Percentiles rank a stretch among this genome's conserved stretches.
Conservation (phyloP, 345 rosid genomes). For the Bruguiera sexangula region DNA sequence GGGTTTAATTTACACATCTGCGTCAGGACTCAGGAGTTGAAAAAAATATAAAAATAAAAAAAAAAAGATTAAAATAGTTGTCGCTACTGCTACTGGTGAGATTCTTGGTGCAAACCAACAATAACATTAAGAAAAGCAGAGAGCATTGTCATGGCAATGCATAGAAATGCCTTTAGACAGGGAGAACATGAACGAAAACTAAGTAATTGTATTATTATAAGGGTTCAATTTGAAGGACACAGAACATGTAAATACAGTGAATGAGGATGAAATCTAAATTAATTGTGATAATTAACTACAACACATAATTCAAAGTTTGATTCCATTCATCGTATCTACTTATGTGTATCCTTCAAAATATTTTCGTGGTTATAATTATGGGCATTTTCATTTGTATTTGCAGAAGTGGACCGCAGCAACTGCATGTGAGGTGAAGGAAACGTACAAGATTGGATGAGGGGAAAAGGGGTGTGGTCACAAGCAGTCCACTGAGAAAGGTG, state of each 20-base stretch:
- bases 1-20: slow-evolving; percentile 1
- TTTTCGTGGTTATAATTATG: background rate
- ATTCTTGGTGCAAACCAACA: slow-evolving; percentile 24
- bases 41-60: too few relatives aligned
- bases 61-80: background rate
- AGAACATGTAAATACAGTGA: too few relatives aligned
- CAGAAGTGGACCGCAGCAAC: slow-evolving; percentile 16
- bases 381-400: slow-evolving; percentile 1
- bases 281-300: too few relatives aligned
- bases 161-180: slow-evolving; percentile 6
- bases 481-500: slow-evolving; percentile 18
- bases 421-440: slow-evolving; percentile 35
- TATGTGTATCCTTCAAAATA: too few relatives aligned
- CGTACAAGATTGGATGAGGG: slow-evolving; percentile 14
- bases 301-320: too few relatives aligned
- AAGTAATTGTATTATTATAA: too few relatives aligned
- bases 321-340: too few relatives aligned
- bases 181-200: slow-evolving; percentile 13
- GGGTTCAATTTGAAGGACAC: too few relatives aligned
- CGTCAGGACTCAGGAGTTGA: background rate
- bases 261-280: too few relatives aligned
- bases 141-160: slow-evolving; percentile 34
- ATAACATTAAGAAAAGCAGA: slow-evolving; percentile 12
- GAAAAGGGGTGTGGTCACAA: slow-evolving; percentile 24
- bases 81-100: slow-evolving; percentile 12